These are phyloP conservation scores for Schizochytrium sp. DNA, from an alignment of 108 stramenopile genomes.

Conservation along the genomic window DNA sequence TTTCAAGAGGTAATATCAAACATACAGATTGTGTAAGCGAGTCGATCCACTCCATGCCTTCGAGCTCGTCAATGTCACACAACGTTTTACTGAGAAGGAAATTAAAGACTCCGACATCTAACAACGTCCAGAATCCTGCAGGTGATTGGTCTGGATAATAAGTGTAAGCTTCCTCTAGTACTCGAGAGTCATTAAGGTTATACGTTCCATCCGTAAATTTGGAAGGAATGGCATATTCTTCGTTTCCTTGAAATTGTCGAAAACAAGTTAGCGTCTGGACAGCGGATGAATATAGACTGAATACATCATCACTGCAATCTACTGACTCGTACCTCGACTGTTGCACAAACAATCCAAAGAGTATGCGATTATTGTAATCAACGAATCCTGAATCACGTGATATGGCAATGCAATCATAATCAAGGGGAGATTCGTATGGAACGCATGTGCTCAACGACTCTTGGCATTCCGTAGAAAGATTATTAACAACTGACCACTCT, in stretches of 20 bases:
- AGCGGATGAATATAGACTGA: background rate
- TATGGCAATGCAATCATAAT: conserved; percentile 14
- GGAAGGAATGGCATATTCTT: background rate
- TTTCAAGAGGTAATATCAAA: background rate
- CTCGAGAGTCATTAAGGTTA: background rate
- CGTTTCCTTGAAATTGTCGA: background rate
- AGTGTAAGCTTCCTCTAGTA: background rate
- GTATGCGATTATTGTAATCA: conserved; percentile 20
- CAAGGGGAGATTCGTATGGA: background rate
- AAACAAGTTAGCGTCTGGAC: background rate
- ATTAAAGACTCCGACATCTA: conserved; percentile 26
- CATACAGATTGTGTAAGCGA: background rate
- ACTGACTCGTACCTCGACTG: conserved; percentile 15
- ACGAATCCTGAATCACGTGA: background rate
- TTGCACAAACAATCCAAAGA: conserved; percentile 11
- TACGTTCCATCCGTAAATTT: background rate
- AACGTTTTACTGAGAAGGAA: background rate
- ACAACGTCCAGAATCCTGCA: background rate
- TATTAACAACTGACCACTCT: background rate
- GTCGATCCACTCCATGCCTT: background rate
- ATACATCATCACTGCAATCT: background rate
- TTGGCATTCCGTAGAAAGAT: background rate
- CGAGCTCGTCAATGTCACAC: conserved; percentile 12
- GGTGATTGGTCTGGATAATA: background rate
- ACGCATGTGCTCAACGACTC: background rate